phyloP scores from a whole-genome alignment of 768 basidiomycete species.

The Astraeus odoratus region DNA sequence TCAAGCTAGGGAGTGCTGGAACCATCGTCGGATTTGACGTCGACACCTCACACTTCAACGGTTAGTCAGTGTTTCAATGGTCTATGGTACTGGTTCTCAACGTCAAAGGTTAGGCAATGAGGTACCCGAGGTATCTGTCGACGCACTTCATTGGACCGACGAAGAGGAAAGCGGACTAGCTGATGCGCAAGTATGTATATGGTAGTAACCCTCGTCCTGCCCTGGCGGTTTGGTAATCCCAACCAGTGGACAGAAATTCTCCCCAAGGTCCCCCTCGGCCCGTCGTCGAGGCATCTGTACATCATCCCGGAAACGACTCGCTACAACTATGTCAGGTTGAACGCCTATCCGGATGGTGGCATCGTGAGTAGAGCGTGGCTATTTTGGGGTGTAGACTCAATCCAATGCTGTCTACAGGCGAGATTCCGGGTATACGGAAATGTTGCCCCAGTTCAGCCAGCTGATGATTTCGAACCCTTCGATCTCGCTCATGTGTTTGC shows the following conservation, averaged over 20 bases:
- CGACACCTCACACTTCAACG: conserved; percentile 93
- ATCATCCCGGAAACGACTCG: conserved; percentile 45
- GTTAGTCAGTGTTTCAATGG: conserved; percentile 30
- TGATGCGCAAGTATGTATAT: conserved; percentile 45
- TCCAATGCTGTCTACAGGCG: conserved; percentile 43
- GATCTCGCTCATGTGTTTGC: conserved; percentile 90
- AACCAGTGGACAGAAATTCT: conserved; percentile 78
- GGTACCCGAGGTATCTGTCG: conserved; percentile 75
- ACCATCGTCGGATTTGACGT: conserved; percentile 79
- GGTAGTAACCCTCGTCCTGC: neutral
- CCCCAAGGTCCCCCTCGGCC: conserved; percentile 69
- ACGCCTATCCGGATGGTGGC: conserved; percentile 96
- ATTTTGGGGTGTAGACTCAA: neutral
- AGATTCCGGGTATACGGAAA: conserved; percentile 89
- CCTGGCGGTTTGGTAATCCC: neutral
- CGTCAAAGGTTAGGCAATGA: conserved; percentile 61
- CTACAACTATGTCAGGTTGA: conserved; percentile 80
- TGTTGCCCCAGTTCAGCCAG: conserved; percentile 59
- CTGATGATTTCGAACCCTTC: conserved; percentile 42
- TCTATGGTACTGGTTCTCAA: neutral
- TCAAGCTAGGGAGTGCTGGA: conserved; percentile 77
- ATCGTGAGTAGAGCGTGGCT: conserved; percentile 46
- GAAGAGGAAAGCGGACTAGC: conserved; percentile 39
- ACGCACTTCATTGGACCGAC: conserved; percentile 42
- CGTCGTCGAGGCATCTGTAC: conserved; percentile 87